A percentile compares a stretch with the other conserved stretches of the same genome.
Conservation (phyloP, 2,329 filamentous ascomycete species). For the Penicillium nordicum region DNA sequence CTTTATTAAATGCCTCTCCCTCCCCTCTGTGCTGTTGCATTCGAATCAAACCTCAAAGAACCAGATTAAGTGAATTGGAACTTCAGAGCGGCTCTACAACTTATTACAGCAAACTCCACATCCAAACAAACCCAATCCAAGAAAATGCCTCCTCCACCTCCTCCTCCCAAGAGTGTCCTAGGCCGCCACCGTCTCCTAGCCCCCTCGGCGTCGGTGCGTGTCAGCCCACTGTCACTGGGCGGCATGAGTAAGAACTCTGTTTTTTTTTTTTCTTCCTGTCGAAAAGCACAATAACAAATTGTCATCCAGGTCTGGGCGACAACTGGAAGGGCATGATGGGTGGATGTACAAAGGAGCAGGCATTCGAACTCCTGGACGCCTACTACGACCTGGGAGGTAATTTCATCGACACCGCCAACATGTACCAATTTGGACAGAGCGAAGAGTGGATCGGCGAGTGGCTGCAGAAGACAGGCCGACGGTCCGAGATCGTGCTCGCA, state of each 20-base stretch:
- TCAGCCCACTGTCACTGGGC: slow-evolving; percentile 33
- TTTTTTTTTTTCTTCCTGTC: too few relatives aligned
- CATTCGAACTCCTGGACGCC: slow-evolving; percentile 47
- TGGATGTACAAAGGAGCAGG: slow-evolving; percentile 44
- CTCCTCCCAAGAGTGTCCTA: slow-evolving; percentile 4
- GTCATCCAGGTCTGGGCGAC: slow-evolving; percentile 19
- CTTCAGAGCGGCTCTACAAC: too few relatives aligned
- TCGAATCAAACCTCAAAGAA: too few relatives aligned
- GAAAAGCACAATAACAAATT: too few relatives aligned
- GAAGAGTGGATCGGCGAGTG: slow-evolving; percentile 52
- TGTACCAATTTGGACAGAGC: slow-evolving; percentile 47
- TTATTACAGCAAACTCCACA: too few relatives aligned
- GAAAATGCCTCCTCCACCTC: neutral
- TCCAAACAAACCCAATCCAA: neutral
- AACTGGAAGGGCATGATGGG: slow-evolving; percentile 28
- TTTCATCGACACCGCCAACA: slow-evolving; percentile 53
- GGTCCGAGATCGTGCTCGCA: slow-evolving; percentile 28
- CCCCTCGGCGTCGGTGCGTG: slow-evolving; percentile 29
- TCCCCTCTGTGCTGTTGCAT: too few relatives aligned
- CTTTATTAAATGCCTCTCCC: too few relatives aligned
- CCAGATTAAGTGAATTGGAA: too few relatives aligned
- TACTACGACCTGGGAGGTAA: slow-evolving; percentile 50
- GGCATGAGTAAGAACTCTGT: slow-evolving; percentile 24
- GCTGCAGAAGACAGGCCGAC: slow-evolving; percentile 45
- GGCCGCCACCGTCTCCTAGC: slow-evolving; percentile 26